Evolutionary conservation across 371 early-diverging fungal species (phyloP).

Genomic region (Rhizopus arrhizus): DNA sequence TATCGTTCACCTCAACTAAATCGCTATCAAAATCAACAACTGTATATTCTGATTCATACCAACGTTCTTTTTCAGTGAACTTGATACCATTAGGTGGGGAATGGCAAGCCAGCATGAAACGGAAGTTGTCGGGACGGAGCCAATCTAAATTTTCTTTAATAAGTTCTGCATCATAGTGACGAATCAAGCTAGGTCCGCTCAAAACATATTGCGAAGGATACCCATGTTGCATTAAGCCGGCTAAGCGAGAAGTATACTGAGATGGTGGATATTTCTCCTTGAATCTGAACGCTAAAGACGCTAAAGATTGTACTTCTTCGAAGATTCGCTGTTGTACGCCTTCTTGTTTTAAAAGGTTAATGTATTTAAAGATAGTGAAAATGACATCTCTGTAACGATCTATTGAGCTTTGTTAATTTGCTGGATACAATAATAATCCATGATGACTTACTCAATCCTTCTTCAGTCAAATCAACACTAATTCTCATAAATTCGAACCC

Average conservation of each 20-base stretch:
- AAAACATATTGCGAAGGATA: slow-evolving; percentile 73
- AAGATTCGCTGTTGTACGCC: slow-evolving; percentile 80
- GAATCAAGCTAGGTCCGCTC: slow-evolving; percentile 69
- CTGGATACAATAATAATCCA: neutral
- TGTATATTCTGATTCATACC: slow-evolving; percentile 86
- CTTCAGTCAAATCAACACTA: slow-evolving; percentile 78
- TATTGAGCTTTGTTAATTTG: slow-evolving; percentile 10
- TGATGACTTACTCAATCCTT: slow-evolving; percentile 70
- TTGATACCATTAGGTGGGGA: slow-evolving; percentile 49
- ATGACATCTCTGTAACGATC: slow-evolving; percentile 79
- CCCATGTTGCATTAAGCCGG: slow-evolving; percentile 66
- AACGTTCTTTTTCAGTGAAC: slow-evolving; percentile 63
- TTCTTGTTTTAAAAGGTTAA: slow-evolving; percentile 68
- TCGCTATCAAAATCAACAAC: slow-evolving; percentile 61
- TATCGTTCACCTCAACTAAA: slow-evolving; percentile 56
- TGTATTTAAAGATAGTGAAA: slow-evolving; percentile 83
- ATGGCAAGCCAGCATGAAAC: slow-evolving; percentile 54
- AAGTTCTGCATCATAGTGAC: slow-evolving; percentile 62
- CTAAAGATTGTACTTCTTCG: slow-evolving; percentile 72
- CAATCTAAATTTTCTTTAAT: slow-evolving; percentile 60
- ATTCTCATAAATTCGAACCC: slow-evolving; percentile 85
- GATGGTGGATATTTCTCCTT: slow-evolving; percentile 77
- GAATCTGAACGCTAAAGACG: slow-evolving; percentile 78
- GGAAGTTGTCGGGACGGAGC: slow-evolving; percentile 72
- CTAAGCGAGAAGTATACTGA: slow-evolving; percentile 61